Base-by-base conservation (phyloP, 164 flowering plant species). In the Nelumbo lutea region DNA sequence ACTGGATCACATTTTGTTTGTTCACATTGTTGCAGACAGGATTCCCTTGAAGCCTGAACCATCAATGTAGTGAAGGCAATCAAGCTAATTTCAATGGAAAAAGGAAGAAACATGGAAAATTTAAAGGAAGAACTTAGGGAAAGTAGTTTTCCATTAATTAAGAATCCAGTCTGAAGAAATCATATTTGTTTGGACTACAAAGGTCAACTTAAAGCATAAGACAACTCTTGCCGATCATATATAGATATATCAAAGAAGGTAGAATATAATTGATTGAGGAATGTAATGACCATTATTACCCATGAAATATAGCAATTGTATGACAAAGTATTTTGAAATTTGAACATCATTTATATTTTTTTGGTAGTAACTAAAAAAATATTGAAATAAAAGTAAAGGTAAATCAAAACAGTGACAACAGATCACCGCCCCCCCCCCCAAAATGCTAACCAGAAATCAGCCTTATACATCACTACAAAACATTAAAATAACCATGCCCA, bases 21-120 rank as follows among this genome's bases (percentile, higher is more conserved):
- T 70, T 84, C 62, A 70, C 50, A 65, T 64, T 69, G 39, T 73
- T 47, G 78, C 97, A 91, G 10, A 85, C 14, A 4, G 93, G 96
- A 75, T 91, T 91, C n/a, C 89, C 93, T 62, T 72, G 68, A 76
- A 91, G 96, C 87, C 97, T 91, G 76, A 38, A 46, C 40, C 53
- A 39, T 14, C 38, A 61, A 68, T 38, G 38, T 40, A 62, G 1
- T 15, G 8, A 50, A 52, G 38, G 47, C 11, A 69, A 14, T 10
- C 51, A 70, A 42, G 69, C 47, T 14, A 66, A 8, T 43, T 39
- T 55, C 45, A 66, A 44, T 3, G 44, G 15, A 5, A 42, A 43
- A 1, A 5, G 51, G 15, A 9, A 51, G 9, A 7, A 45, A 27
- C n/a, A 62, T 14, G 9, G 9, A 5, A 13, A 27, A 42, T 9